Percentiles rank a stretch among this genome's conserved stretches.
Evolutionary conservation across 441 rosid species (phyloP).

Genomic region (Adansonia gregorii): DNA sequence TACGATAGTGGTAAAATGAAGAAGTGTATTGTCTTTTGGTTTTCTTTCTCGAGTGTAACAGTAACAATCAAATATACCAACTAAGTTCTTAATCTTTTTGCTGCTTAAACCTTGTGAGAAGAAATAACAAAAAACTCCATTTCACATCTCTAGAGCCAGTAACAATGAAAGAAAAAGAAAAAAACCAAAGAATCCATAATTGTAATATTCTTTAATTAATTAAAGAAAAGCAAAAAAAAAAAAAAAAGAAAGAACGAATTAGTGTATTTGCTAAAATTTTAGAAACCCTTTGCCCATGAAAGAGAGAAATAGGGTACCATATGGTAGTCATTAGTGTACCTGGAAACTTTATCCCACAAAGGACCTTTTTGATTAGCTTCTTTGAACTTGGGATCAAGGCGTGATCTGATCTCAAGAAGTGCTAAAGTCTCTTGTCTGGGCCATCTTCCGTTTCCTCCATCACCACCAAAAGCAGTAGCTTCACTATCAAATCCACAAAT

Average conservation of each 20-base stretch:
- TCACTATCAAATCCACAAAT: constrained; percentile 46
- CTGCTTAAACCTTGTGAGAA: neutral
- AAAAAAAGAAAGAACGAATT: neutral
- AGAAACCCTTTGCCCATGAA: too few species aligned
- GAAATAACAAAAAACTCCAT: neutral
- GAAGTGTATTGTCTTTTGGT: neutral
- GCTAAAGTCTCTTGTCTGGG: constrained; percentile 96
- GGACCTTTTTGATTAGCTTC: too few species aligned
- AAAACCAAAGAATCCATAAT: neutral
- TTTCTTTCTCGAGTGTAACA: neutral
- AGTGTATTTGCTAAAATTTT: too few species aligned
- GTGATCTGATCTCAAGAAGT: constrained; percentile 95
- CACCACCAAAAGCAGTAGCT: constrained; percentile 45
- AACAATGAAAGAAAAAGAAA: neutral
- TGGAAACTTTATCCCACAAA: neutral
- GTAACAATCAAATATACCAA: neutral
- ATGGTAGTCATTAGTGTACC: neutral
- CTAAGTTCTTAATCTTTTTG: neutral
- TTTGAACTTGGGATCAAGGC: constrained; percentile 85
- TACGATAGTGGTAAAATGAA: neutral
- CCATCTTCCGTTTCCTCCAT: constrained; percentile 76
- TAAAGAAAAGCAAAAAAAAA: neutral
- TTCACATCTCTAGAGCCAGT: neutral
- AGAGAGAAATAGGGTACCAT: too few species aligned
- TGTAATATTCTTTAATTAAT: neutral